Evolutionary conservation across 2,329 filamentous ascomycete genomes (phyloP).

Genomic region (Diaporthe capsici): DNA sequence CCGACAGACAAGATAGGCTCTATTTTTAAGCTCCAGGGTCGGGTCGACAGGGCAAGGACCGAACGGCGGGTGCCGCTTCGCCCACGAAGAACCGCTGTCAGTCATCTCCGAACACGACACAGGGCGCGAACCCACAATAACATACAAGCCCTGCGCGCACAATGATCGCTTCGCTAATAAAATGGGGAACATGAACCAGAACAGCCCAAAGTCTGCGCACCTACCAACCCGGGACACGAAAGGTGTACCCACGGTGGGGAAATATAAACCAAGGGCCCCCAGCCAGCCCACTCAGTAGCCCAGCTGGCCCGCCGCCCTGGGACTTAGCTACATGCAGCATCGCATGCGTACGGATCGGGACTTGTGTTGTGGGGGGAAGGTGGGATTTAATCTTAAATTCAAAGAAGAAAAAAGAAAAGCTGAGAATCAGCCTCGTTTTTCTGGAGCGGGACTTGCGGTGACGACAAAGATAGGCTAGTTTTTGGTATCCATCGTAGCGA

Average conservation of each 20-base stretch:
- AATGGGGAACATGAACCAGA: background rate
- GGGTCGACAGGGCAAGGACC: background rate
- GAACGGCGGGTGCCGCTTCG: slow-evolving; percentile 8
- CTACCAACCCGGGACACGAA: background rate
- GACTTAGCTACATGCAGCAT: slow-evolving; percentile 1
- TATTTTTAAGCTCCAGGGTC: slow-evolving; percentile 17
- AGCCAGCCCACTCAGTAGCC: background rate
- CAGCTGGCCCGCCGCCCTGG: slow-evolving; percentile 24
- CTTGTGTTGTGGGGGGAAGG: background rate
- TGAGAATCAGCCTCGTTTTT: slow-evolving; percentile 7
- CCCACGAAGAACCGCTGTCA: background rate
- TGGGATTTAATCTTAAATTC: background rate
- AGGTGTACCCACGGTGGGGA: slow-evolving; percentile 10
- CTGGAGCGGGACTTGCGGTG: background rate
- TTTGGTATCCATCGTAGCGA: background rate
- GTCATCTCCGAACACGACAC: slow-evolving; percentile 31
- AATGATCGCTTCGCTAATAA: slow-evolving; percentile 23
- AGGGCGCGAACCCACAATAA: background rate
- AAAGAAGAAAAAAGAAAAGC: background rate
- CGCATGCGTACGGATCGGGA: slow-evolving; percentile 15
- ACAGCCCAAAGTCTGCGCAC: background rate
- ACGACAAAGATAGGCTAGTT: background rate
- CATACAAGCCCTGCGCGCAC: background rate
- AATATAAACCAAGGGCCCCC: background rate
- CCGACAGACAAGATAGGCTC: background rate